Conservation (phyloP, 225 moss, liverwort and hornwort species). For the Physcomitrium patens region DNA sequence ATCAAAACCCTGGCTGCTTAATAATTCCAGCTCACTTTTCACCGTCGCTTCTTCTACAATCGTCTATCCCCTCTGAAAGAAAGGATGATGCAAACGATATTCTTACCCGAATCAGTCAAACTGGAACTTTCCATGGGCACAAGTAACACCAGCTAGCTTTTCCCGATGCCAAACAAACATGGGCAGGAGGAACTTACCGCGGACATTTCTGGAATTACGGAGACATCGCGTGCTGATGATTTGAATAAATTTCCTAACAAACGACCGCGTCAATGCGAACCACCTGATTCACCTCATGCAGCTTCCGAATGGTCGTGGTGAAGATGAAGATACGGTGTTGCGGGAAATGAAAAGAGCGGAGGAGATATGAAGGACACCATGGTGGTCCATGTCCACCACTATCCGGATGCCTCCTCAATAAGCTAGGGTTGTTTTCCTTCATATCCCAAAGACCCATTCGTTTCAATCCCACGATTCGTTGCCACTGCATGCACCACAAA, state of each 20-base stretch:
- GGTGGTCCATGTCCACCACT: slow-evolving; percentile 36
- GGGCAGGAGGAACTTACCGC: slow-evolving; percentile 17
- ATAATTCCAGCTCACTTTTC: too few relatives aligned
- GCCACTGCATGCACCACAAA: not conserved
- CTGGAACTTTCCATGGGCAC: too few relatives aligned
- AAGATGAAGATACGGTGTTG: slow-evolving; percentile 29
- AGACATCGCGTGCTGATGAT: not conserved
- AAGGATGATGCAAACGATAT: too few relatives aligned
- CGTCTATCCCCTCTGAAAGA: too few relatives aligned
- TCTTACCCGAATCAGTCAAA: too few relatives aligned
- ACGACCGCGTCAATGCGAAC: slow-evolving; percentile 10
- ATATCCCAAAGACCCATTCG: slow-evolving; percentile 14
- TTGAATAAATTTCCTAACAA: not conserved
- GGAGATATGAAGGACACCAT: slow-evolving; percentile 44
- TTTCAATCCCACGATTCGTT: not conserved
- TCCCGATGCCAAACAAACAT: not conserved
- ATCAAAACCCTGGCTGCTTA: too few relatives aligned
- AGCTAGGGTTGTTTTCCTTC: slow-evolving; percentile 27
- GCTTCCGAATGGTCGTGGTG: not conserved
- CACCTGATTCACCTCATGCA: slow-evolving; percentile 5
- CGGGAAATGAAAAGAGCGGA: slow-evolving; percentile 6
- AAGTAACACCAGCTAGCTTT: too few relatives aligned
- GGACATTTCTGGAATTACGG: not conserved
- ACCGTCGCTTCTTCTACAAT: too few relatives aligned
- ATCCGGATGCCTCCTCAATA: slow-evolving; percentile 37